Evolutionary conservation across 2,329 filamentous ascomycete genomes (phyloP).

Genomic region (Zymoseptoria pseudotritici): DNA sequence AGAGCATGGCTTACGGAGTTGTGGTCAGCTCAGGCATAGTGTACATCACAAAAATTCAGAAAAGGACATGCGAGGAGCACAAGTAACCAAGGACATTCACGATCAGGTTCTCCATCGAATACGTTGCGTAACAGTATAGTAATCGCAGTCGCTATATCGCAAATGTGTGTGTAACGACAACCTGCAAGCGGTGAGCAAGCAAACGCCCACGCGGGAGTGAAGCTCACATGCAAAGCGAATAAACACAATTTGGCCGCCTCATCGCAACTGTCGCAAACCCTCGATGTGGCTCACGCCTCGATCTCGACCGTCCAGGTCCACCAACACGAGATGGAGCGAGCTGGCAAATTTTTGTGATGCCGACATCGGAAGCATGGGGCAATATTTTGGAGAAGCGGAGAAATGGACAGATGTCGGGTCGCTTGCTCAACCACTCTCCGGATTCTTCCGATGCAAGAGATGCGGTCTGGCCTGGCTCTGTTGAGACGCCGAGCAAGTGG

Average conservation of each 20-base stretch:
- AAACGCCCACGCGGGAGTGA: neutral
- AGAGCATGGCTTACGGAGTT: neutral
- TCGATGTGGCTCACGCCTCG: neutral
- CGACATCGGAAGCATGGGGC: constrained; percentile 1
- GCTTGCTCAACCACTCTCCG: constrained; percentile 1
- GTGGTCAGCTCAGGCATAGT: neutral
- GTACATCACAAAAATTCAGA: neutral
- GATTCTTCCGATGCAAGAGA: constrained; percentile 1
- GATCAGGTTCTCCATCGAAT: neutral
- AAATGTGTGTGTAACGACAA: neutral
- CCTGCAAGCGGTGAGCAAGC: neutral
- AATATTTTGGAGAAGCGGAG: neutral
- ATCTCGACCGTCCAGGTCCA: neutral
- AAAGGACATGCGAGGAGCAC: neutral
- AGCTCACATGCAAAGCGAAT: neutral
- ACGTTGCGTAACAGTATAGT: neutral
- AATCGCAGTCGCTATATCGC: neutral
- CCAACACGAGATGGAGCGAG: neutral
- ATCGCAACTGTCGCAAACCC: neutral
- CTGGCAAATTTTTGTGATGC: neutral
- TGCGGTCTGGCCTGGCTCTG: neutral
- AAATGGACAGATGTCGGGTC: neutral
- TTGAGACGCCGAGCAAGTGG: constrained; percentile 2
- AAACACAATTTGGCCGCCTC: neutral
- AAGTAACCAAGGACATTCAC: neutral